These are phyloP conservation scores for Kondoa subrosea DNA, from an alignment of 768 basidiomycete species.

Conservation along the genomic window DNA sequence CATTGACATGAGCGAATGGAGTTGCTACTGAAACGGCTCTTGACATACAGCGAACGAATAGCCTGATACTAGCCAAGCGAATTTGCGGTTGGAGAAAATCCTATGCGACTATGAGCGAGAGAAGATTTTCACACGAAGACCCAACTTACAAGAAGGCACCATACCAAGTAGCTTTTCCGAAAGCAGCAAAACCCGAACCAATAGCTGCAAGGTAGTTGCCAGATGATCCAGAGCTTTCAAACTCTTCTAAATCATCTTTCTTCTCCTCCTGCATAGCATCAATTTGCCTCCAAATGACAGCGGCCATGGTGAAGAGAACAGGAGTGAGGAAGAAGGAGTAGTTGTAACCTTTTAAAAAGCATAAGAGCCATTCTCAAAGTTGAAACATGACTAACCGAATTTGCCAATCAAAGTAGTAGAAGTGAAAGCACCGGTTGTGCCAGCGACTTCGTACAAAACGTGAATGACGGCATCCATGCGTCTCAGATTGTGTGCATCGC, in stretches of 20 bases:
- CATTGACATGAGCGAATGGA: no score
- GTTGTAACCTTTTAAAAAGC: no score
- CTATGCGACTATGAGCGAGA: neutral
- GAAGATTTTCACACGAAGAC: neutral
- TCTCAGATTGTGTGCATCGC: slow-evolving; percentile 26
- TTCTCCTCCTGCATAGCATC: slow-evolving; percentile 8
- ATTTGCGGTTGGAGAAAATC: slow-evolving; percentile 14
- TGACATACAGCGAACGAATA: slow-evolving; percentile 24
- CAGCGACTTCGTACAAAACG: slow-evolving; percentile 30
- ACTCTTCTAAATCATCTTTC: neutral
- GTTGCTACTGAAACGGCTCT: no score
- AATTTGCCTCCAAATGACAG: slow-evolving; percentile 20
- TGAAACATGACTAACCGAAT: slow-evolving; percentile 27
- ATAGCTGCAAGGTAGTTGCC: slow-evolving; percentile 13
- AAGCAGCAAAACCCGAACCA: slow-evolving; percentile 2
- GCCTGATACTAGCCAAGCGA: slow-evolving; percentile 21
- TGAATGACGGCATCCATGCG: slow-evolving; percentile 28
- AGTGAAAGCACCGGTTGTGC: slow-evolving; percentile 28
- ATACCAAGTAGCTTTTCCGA: slow-evolving; percentile 15
- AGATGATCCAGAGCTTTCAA: neutral
- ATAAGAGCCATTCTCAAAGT: slow-evolving; percentile 5
- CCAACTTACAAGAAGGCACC: slow-evolving; percentile 6
- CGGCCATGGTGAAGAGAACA: slow-evolving; percentile 22
- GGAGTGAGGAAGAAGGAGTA: slow-evolving; percentile 7
- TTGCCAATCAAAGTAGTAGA: slow-evolving; percentile 26